phyloP scores from a whole-genome alignment of 2,329 filamentous ascomycete species.

The Mariannaea sp. region DNA sequence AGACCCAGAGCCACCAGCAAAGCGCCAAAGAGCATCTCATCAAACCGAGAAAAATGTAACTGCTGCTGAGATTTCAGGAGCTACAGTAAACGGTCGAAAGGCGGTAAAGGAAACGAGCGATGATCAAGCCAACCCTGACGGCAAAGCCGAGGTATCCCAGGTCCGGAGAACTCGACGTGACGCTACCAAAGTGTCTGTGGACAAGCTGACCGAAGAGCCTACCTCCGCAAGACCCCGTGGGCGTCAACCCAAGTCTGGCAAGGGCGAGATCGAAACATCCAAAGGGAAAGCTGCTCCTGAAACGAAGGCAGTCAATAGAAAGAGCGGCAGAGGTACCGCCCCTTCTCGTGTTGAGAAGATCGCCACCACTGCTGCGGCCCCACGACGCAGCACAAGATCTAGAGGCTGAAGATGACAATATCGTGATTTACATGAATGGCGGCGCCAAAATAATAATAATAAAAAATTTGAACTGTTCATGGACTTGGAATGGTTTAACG shows the following conservation, averaged over 20 bases:
- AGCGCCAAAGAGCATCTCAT: slow-evolving; percentile 26
- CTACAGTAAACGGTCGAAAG: too few species aligned
- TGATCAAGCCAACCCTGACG: slow-evolving; percentile 11
- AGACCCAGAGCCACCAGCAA: slow-evolving; percentile 24
- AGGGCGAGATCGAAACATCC: slow-evolving; percentile 30
- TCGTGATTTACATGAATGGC: neutral
- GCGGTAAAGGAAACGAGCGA: slow-evolving; percentile 14
- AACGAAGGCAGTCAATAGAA: slow-evolving; percentile 15
- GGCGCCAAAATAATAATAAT: too few species aligned
- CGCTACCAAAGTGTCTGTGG: slow-evolving; percentile 12
- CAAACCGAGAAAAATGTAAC: slow-evolving; percentile 17
- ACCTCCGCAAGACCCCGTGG: slow-evolving; percentile 29
- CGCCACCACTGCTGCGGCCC: slow-evolving; percentile 14
- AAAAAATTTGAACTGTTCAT: too few species aligned
- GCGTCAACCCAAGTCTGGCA: slow-evolving; percentile 30
- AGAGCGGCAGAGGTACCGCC: slow-evolving; percentile 18
- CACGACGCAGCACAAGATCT: slow-evolving; percentile 29
- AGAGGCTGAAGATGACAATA: slow-evolving; percentile 12
- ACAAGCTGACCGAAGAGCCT: slow-evolving; percentile 3
- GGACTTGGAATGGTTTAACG: neutral
- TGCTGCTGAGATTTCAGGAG: neutral
- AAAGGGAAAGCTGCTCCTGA: slow-evolving; percentile 12
- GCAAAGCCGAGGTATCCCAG: slow-evolving; percentile 14
- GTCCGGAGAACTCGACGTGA: neutral
- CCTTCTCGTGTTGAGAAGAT: slow-evolving; percentile 30